phyloP scores from a whole-genome alignment of 176 grass and related monocot species.

The Juncus effusus region DNA sequence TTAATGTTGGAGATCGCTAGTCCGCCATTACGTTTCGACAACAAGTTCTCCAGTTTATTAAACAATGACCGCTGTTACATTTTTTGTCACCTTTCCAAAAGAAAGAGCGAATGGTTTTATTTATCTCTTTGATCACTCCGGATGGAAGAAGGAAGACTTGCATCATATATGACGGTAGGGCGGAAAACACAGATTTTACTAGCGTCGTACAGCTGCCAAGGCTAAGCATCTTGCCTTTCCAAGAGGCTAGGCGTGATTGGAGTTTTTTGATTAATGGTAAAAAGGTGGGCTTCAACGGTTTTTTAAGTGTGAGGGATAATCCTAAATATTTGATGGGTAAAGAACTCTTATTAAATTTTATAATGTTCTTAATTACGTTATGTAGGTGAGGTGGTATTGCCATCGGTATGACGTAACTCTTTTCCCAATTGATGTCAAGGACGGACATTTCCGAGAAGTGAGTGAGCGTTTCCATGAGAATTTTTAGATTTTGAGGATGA shows the following conservation, averaged over 20 bases:
- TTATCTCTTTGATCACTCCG: background rate
- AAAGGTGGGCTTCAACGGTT: background rate
- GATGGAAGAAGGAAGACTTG: background rate
- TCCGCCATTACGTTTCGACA: too few relatives aligned
- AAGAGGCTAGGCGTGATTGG: background rate
- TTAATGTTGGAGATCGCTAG: too few relatives aligned
- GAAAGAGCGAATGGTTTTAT: too few relatives aligned
- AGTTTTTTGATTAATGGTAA: background rate
- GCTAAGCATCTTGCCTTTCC: background rate
- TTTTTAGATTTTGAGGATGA: background rate
- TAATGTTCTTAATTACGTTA: background rate
- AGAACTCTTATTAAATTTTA: too few relatives aligned
- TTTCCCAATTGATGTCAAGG: background rate
- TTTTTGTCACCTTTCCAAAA: background rate
- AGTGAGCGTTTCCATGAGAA: background rate
- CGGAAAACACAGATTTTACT: background rate
- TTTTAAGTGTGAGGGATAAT: background rate
- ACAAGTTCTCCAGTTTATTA: background rate
- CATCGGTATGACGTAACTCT: background rate
- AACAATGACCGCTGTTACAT: too few relatives aligned
- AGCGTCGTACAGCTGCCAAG: background rate
- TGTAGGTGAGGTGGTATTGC: background rate
- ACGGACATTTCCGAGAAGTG: background rate
- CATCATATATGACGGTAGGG: too few relatives aligned
- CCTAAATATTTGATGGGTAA: background rate